Evolutionary conservation across 495 filamentous ascomycete genomes (phyloP).

Genomic region (Niebla homalea): DNA sequence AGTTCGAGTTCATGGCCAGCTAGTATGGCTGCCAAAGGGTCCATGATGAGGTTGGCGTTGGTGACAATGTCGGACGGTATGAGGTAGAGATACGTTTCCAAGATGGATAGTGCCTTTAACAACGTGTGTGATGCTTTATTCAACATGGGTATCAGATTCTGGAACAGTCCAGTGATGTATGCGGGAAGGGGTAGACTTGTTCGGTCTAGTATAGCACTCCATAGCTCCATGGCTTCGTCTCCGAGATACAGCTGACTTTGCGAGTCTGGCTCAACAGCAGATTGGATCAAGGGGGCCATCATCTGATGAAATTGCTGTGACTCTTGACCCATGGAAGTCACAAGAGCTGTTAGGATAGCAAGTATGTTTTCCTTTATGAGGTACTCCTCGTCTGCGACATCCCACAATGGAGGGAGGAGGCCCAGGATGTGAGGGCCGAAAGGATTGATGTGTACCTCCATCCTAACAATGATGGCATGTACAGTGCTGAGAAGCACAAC

Average conservation of each 20-base stretch:
- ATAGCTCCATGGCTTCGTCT: conserved; percentile 85
- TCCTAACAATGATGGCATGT: conserved; percentile 58
- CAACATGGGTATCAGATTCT: conserved; percentile 56
- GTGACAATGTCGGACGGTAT: conserved; percentile 62
- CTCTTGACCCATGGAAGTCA: conserved; percentile 62
- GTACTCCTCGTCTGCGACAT: conserved; percentile 63
- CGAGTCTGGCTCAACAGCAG: conserved; percentile 65
- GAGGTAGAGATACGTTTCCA: conserved; percentile 68
- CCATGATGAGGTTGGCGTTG: conserved; percentile 45
- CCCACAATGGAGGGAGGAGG: conserved; percentile 75
- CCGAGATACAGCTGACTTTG: conserved; percentile 71
- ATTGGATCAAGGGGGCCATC: conserved; percentile 65
- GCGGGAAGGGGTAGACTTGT: conserved; percentile 48
- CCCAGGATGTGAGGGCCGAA: conserved; percentile 71
- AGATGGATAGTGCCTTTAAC: conserved; percentile 54
- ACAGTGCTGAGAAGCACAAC: conserved; percentile 77
- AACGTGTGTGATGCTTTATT: conserved; percentile 57
- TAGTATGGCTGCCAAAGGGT: conserved; percentile 45
- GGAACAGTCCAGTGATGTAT: conserved; percentile 49
- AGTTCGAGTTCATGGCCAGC: conserved; percentile 48
- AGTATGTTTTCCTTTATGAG: conserved; percentile 86
- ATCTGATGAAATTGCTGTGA: conserved; percentile 56
- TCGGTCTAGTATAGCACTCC: conserved; percentile 62
- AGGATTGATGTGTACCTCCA: conserved; percentile 57
- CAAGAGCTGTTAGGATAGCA: conserved; percentile 64